Evolutionary conservation across 2,329 filamentous ascomycete species (phyloP).

Genomic region (Fusarium sp.): DNA sequence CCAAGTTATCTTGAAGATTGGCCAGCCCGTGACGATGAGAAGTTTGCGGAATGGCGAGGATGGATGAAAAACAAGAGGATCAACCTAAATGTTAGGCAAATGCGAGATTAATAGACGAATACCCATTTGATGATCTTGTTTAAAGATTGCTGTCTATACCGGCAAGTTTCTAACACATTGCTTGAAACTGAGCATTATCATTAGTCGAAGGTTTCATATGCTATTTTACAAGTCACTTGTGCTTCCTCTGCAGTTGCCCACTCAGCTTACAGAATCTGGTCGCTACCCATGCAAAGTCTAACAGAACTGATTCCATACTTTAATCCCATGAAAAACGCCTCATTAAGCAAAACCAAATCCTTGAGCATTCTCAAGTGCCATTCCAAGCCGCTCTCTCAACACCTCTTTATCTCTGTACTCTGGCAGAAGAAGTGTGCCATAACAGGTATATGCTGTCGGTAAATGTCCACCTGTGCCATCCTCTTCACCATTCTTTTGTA

Average conservation of each 20-base stretch:
- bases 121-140: not conserved
- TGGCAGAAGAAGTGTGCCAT: constrained; percentile 86
- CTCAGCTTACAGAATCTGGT: not conserved
- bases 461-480: constrained; percentile 66
- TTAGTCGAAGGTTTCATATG: not conserved
- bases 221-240: not conserved
- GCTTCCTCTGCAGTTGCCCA: not conserved
- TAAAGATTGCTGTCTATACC: not conserved
- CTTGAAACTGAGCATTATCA: not conserved
- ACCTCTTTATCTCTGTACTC: constrained; percentile 80
- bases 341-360: constrained; percentile 85
- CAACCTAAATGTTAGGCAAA: constrained; percentile 93
- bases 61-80: constrained; percentile 92
- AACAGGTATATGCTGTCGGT: constrained; percentile 93
- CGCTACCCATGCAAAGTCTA: not conserved
- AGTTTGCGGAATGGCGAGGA: constrained; percentile 77
- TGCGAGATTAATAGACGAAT: constrained; percentile 66
- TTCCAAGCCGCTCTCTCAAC: constrained; percentile 78
- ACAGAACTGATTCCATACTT: not conserved
- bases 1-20: constrained; percentile 79
- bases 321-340: constrained; percentile 2
- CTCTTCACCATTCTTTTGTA: constrained; percentile 81
- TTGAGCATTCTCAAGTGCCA: constrained; percentile 88
- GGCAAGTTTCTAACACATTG: not conserved
- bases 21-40: constrained; percentile 67